These are phyloP conservation scores for Salix udensis DNA, from an alignment of 345 rosid genomes.

Conservation along the genomic window DNA sequence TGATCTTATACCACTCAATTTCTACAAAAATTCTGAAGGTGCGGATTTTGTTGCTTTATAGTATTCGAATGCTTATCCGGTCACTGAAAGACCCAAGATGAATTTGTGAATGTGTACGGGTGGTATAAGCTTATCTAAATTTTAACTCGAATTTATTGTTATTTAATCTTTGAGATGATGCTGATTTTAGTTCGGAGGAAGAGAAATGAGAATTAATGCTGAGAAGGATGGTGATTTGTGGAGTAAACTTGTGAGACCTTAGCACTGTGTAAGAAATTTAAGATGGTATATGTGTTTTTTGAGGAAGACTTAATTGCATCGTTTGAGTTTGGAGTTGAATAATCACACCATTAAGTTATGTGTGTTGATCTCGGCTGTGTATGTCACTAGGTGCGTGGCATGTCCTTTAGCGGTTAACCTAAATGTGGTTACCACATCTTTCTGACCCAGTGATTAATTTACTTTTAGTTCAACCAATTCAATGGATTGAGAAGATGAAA, in stretches of 20 bases:
- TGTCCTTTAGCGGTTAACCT: background rate
- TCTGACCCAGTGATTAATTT: background rate
- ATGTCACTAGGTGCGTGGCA: background rate
- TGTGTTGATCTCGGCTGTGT: background rate
- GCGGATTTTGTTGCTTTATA: background rate
- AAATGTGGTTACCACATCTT: background rate
- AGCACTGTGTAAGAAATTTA: background rate
- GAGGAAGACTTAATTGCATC: background rate
- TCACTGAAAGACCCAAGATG: background rate
- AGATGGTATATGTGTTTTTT: too few relatives aligned
- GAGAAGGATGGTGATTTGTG: background rate
- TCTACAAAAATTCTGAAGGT: conserved; percentile 91
- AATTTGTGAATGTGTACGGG: background rate
- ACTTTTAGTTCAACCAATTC: background rate
- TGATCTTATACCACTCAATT: conserved; percentile 68
- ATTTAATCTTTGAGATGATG: background rate
- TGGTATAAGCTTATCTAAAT: background rate
- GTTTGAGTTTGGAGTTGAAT: background rate
- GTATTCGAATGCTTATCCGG: background rate
- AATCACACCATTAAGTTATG: background rate
- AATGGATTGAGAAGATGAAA: too few relatives aligned
- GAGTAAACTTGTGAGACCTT: background rate
- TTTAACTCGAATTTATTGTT: background rate
- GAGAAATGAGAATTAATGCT: conserved; percentile 1
- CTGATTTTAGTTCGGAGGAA: background rate